Percentiles rank a stretch among this genome's conserved stretches.
Conservation (phyloP, 2,329 filamentous ascomycete genomes). For the Fusarium pseudonygamai region DNA sequence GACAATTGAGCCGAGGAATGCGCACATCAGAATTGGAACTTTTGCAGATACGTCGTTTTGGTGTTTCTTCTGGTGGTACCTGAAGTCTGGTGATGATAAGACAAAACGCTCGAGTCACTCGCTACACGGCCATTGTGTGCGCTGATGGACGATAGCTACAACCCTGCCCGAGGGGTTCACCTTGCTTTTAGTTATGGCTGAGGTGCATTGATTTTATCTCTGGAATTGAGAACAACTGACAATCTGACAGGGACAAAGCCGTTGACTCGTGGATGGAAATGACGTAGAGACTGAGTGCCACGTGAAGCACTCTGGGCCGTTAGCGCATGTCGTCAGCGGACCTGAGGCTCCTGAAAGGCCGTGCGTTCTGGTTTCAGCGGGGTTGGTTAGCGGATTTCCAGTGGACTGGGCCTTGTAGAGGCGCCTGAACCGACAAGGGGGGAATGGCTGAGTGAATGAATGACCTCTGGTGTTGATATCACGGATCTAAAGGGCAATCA, state of each 20-base stretch:
- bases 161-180: background rate
- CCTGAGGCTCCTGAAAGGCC: constrained; percentile 18
- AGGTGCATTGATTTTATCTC: background rate
- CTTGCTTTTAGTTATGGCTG: background rate
- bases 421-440: constrained; percentile 26
- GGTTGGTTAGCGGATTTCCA: constrained; percentile 11
- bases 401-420: constrained; percentile 13
- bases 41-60: constrained; percentile 15
- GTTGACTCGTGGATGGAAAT: constrained; percentile 12
- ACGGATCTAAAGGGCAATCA: background rate
- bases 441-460: background rate
- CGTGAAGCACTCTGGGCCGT: constrained; percentile 19
- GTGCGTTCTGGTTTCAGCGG: constrained; percentile 14
- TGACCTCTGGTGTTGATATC: constrained; percentile 5
- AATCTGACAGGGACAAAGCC: background rate
- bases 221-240: constrained; percentile 7
- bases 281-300: constrained; percentile 26
- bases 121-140: background rate
- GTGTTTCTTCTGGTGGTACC: constrained; percentile 13
- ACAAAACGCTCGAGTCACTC: background rate
- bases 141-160: background rate
- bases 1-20: constrained; percentile 5
- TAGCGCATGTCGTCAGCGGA: constrained; percentile 37
- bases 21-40: constrained; percentile 8
- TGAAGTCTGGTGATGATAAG: constrained; percentile 17